phyloP scores from a whole-genome alignment of 2,329 filamentous ascomycete genomes.

The Diplodia mutila region DNA sequence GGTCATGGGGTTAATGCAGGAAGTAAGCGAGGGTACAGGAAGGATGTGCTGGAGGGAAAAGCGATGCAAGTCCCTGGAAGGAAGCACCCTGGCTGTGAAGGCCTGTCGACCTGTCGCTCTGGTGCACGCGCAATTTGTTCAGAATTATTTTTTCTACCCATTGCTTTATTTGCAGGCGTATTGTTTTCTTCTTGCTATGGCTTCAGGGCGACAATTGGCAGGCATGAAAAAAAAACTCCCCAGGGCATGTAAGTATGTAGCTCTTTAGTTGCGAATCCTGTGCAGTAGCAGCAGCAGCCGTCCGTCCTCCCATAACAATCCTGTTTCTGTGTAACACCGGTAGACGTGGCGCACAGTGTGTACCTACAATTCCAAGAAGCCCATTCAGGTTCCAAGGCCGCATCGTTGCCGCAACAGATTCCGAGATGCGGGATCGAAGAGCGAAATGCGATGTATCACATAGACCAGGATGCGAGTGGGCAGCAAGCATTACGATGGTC shows the following conservation, averaged over 20 bases:
- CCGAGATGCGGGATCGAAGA: not conserved
- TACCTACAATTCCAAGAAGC: not conserved
- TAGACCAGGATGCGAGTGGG: conserved; percentile 4
- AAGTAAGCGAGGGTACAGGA: conserved; percentile 7
- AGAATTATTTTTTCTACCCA: not conserved
- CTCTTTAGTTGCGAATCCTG: not conserved
- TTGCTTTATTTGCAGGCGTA: not conserved
- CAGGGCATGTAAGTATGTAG: conserved; percentile 21
- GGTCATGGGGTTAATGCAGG: conserved; percentile 16
- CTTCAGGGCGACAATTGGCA: conserved; percentile 1
- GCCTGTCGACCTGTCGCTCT: conserved; percentile 19
- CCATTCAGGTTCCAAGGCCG: not conserved
- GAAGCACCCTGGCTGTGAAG: conserved; percentile 1
- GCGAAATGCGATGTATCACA: conserved; percentile 21
- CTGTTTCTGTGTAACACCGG: conserved; percentile 15
- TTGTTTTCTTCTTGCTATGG: not conserved
- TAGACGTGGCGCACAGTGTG: conserved; percentile 14
- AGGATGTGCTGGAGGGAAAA: conserved; percentile 17
- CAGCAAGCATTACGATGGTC: conserved; percentile 7
- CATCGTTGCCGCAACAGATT: conserved; percentile 5
- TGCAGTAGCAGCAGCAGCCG: conserved; percentile 6
- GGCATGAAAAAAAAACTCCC: not conserved
- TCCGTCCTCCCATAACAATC: not conserved
- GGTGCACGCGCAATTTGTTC: conserved; percentile 7
- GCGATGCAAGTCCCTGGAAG: conserved; percentile 18